These are phyloP conservation scores for Mycosphaerelloides madeirae DNA, from an alignment of 2,329 filamentous ascomycete genomes.

Conservation along the genomic window DNA sequence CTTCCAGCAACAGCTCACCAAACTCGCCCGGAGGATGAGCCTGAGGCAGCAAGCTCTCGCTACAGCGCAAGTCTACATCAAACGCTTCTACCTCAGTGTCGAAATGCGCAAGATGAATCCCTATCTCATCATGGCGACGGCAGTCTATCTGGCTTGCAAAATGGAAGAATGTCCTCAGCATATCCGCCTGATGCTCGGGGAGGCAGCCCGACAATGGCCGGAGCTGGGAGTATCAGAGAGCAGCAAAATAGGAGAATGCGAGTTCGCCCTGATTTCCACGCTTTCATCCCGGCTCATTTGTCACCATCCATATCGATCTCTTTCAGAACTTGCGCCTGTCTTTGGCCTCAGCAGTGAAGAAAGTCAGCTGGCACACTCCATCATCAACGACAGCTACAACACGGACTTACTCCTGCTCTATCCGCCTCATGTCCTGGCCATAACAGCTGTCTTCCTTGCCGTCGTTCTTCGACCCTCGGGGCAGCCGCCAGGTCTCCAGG, in stretches of 20 bases:
- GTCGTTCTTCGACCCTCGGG: constrained; percentile 72
- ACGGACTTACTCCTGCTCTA: constrained; percentile 85
- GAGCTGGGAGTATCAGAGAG: constrained; percentile 72
- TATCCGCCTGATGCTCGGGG: constrained; percentile 81
- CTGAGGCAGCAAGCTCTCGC: constrained; percentile 88
- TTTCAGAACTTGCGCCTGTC: constrained; percentile 65
- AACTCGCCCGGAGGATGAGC: constrained; percentile 76
- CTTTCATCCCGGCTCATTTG: constrained; percentile 86
- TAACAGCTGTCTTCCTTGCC: constrained; percentile 77
- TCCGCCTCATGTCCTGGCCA: constrained; percentile 80
- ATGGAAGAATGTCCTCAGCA: constrained; percentile 98
- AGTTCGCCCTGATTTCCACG: constrained; percentile 87
- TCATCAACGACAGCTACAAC: constrained; percentile 89
- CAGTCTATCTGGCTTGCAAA: constrained; percentile 92
- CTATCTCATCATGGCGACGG: constrained; percentile 87
- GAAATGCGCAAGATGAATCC: constrained; percentile 91
- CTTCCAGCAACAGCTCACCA: constrained; percentile 80
- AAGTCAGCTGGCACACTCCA: constrained; percentile 67
- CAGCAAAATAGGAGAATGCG: constrained; percentile 84
- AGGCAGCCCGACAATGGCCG: constrained; percentile 81
- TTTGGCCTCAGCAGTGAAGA: constrained; percentile 75
- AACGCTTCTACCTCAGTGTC: constrained; percentile 86
- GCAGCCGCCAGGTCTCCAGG: constrained; percentile 39
- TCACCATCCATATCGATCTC: constrained; percentile 82
- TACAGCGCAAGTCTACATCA: constrained; percentile 90